A percentile compares a stretch with the other conserved stretches of the same genome.
These are phyloP conservation scores for Carex littledalei DNA, from an alignment of 176 grass and related monocot species.

Conservation along the genomic window DNA sequence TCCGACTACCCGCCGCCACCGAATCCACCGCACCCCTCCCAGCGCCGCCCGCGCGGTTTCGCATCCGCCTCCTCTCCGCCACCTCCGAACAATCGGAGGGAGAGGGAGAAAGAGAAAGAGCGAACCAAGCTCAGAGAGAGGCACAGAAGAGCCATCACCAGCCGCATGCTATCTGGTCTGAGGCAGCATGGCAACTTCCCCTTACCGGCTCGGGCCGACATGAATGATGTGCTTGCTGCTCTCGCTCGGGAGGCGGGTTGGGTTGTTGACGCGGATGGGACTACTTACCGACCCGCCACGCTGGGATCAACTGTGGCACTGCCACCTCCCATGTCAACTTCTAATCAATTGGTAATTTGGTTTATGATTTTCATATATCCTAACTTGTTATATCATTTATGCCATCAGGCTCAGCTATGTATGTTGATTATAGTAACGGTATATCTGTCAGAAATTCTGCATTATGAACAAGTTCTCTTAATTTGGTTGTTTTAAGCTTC, in stretches of 20 bases:
- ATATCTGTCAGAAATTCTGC: not conserved
- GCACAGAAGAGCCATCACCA: constrained; percentile 83
- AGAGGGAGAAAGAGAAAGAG: constrained; percentile 87
- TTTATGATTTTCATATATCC: not conserved
- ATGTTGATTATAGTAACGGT: not conserved
- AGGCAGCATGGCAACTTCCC: constrained; percentile 87
- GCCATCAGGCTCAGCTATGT: not conserved
- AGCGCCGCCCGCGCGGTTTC: constrained; percentile 57
- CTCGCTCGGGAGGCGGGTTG: constrained; percentile 85
- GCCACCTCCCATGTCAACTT: not conserved
- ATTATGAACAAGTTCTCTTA: not conserved
- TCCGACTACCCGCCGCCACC: not conserved
- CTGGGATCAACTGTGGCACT: not conserved
- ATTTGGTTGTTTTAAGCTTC: not conserved
- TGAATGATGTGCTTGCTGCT: constrained; percentile 97
- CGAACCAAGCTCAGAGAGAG: constrained; percentile 89
- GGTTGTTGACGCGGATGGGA: constrained; percentile 73
- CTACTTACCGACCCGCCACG: constrained; percentile 49
- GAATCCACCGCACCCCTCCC: constrained; percentile 31
- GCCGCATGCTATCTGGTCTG: constrained; percentile 90
- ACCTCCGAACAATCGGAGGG: constrained; percentile 33
- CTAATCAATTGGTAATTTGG: constrained; percentile 41
- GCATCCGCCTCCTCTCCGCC: constrained; percentile 13
- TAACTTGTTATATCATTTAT: not conserved
- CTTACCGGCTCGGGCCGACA: constrained; percentile 82